These are phyloP conservation scores for Linanthus parryae DNA, from an alignment of 148 eudicot species.

Conservation along the genomic window DNA sequence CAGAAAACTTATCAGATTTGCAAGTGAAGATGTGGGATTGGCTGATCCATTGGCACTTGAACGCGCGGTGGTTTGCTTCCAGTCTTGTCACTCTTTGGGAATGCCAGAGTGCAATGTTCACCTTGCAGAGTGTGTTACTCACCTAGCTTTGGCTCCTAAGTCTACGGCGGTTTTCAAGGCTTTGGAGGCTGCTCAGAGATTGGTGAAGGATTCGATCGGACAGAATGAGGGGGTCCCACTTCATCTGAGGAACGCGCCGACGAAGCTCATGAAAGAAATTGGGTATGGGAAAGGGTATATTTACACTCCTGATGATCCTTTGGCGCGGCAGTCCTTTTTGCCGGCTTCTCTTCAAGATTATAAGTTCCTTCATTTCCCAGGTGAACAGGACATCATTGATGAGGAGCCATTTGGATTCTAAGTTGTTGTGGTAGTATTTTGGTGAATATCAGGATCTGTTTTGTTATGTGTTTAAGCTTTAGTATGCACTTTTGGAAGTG, in stretches of 20 bases:
- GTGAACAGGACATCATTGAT: background rate
- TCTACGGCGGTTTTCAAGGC: constrained; percentile 61
- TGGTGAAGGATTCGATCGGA: constrained; percentile 69
- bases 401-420: too few relatives aligned
- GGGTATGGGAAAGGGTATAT: constrained; percentile 80
- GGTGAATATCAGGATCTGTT: too few relatives aligned
- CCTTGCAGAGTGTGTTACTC: constrained; percentile 76
- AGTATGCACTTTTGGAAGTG: too few relatives aligned
- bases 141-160: constrained; percentile 77
- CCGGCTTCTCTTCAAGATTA: constrained; percentile 62
- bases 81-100: constrained; percentile 75
- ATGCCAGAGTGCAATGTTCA: constrained; percentile 87
- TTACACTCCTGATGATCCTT: constrained; percentile 63
- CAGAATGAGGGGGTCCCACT: constrained; percentile 86
- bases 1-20: constrained; percentile 65
- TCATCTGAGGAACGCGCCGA: constrained; percentile 87
- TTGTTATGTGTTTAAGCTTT: too few relatives aligned
- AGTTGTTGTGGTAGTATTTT: too few relatives aligned
- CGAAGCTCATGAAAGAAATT: constrained; percentile 73
- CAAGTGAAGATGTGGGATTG: constrained; percentile 83
- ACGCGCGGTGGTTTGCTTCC: constrained; percentile 81
- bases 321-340: constrained; percentile 42
- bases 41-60: constrained; percentile 66
- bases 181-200: constrained; percentile 46
- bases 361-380: constrained; percentile 74